Evolutionary conservation across 2,329 filamentous ascomycete genomes (phyloP), one percentile per base, ranked within the genome.

Genomic region (Trichoderma hamatum): DNA sequence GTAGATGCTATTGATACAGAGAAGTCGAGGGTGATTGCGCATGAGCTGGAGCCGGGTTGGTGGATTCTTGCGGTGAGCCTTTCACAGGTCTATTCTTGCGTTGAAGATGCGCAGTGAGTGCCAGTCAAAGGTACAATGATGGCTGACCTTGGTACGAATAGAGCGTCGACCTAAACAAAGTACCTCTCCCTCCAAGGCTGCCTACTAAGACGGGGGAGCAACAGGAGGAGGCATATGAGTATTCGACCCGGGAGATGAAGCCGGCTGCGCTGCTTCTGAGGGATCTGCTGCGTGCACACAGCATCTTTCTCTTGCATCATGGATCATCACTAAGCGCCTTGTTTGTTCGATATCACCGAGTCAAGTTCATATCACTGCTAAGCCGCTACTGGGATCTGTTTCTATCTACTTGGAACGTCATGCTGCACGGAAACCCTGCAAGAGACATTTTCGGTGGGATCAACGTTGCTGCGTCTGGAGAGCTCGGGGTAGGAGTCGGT

Each of bases 1-100:
- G 88, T 97, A 49, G 93, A 97, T 75, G 89, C 89, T 11, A 90
- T 99, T 70, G 96, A 99, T 76, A 98, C 96, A 1, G 92, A 97
- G 75, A 96, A 92, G 82, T 89, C 91, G 61, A 88, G 94, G 36
- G 90, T 97, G 39, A 85, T 98, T 39, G 82, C 97, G 55, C 89
- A 93, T 75, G 94, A 99, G 82, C 81, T 99, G 72, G 95, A 99
- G 79, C 83, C 87, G 19, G 92, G 92, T 34, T 99, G 96, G 96
- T 99, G 96, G 96, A 90, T 98, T 71, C 83, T 98, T 70, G 94
- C 93, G 71, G 94, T 96, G 84, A 76, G 92, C 82, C 24, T 14
- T 62, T n/a, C 10, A 34, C 32, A 2, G 32, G n/a, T 11, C 39
- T 24, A n/a, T 26, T 13, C 34, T 13, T 36, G 43, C 39, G 13